Base-by-base conservation (phyloP, 805 yeast species). In the Barnettozyma vustinii region DNA sequence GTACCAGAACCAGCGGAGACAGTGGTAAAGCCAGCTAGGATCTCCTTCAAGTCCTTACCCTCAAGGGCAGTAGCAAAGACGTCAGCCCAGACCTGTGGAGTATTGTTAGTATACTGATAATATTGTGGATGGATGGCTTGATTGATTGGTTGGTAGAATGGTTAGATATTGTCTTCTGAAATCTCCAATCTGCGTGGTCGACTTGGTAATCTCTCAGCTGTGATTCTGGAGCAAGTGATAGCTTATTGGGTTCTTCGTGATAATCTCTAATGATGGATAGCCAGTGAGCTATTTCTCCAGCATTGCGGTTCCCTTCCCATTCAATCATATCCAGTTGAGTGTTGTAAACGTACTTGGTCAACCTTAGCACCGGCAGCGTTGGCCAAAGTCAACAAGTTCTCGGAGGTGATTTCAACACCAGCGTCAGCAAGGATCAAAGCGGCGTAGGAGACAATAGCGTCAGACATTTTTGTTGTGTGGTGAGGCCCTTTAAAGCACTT, bases 391-490 rank as follows among this genome's bases (percentile, higher is more conserved):
- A 77, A 67, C 69, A 86, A 79, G 79, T 85, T 85, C 70, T 83
- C 91, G 63, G 90, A 61, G 55, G 96, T 80, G 83, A 94, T 81
- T 75, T 91, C 97, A 69, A 89, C 77, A 69, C 89, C 97, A 68
- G 97, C 88, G 72, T 92, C 99, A 62, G 97, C 96, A 75, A 92
- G 82, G 79, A 92, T 90, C 75, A 92, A 84, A 70, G 98, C 96
- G 74, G 99, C 98, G 87, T 89, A 90, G 65, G 97, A 87, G 71
- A 89, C 88, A 71, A 92, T 83, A 69, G 96, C 81, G 81, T 90
- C 96, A 74, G 96, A 86, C 96, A 88, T 88, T 72, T 25, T 40
- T 7, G 37, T 42, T 30, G 19, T 42, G 18, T 30, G 4, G 37
- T 40, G 12, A 20, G 26, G 2, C 39, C 26, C 20, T n/a, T 21